These are phyloP conservation scores for Komagataella ulmi DNA, from an alignment of 805 yeast genomes.

Conservation along the genomic window DNA sequence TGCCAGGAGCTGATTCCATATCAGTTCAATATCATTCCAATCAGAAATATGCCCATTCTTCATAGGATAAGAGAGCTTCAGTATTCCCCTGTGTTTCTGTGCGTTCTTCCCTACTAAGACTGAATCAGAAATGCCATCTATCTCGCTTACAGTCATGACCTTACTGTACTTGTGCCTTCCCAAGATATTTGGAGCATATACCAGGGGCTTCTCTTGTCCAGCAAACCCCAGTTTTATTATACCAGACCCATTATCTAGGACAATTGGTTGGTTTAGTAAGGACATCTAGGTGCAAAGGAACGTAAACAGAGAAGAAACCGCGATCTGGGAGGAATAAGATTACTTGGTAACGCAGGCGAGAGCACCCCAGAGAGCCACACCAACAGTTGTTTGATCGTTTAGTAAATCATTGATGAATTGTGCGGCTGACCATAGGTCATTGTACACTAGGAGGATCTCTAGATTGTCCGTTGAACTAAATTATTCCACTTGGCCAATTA, in stretches of 20 bases:
- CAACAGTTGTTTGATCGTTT: too few relatives aligned
- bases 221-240: slow-evolving; percentile 83
- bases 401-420: too few relatives aligned
- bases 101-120: slow-evolving; percentile 63
- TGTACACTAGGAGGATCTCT: too few relatives aligned
- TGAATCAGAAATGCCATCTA: neutral
- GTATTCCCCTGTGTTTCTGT: slow-evolving; percentile 64
- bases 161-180: slow-evolving; percentile 80
- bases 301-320: neutral
- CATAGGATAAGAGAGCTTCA: slow-evolving; percentile 59
- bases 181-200: slow-evolving; percentile 34
- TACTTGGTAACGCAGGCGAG: neutral
- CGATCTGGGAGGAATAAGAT: neutral
- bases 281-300: neutral
- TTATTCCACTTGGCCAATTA: too few relatives aligned
- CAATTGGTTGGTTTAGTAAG: slow-evolving; percentile 57
- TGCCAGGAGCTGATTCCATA: slow-evolving; percentile 62
- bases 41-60: slow-evolving; percentile 66
- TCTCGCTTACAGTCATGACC: slow-evolving; percentile 46
- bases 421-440: too few relatives aligned
- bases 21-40: slow-evolving; percentile 78
- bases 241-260: slow-evolving; percentile 81
- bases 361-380: too few relatives aligned
- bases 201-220: slow-evolving; percentile 74
- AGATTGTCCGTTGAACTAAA: too few relatives aligned